A percentile compares a stretch with the other conserved stretches of the same genome.
Evolutionary conservation across 768 basidiomycete species (phyloP).

Genomic region (Tylopilus rubrobrunneus): DNA sequence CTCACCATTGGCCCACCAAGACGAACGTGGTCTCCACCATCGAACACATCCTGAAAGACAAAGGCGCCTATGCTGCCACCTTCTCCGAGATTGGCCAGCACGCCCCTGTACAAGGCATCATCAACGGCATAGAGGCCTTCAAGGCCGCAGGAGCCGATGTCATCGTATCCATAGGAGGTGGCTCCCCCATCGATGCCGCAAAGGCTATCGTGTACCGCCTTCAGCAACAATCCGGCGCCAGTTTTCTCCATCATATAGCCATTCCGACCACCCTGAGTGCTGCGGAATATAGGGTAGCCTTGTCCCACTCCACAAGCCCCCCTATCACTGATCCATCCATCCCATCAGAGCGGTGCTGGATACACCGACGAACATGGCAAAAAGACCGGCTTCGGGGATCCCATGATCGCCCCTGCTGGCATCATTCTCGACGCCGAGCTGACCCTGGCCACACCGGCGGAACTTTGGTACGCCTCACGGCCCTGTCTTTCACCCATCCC

Average conservation of each 20-base stretch:
- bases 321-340: slow-evolving; percentile 1
- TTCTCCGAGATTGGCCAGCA: slow-evolving; percentile 75
- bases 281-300: slow-evolving; percentile 64
- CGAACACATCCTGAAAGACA: slow-evolving; percentile 47
- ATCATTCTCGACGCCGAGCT: slow-evolving; percentile 77
- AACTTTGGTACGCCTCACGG: slow-evolving; percentile 53
- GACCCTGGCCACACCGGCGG: slow-evolving; percentile 67
- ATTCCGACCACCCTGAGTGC: slow-evolving; percentile 82
- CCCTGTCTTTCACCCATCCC: not conserved
- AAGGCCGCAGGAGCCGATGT: slow-evolving; percentile 57
- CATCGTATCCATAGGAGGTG: slow-evolving; percentile 74
- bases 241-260: slow-evolving; percentile 62
- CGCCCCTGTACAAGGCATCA: slow-evolving; percentile 64
- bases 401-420: slow-evolving; percentile 60
- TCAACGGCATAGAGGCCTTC: slow-evolving; percentile 51
- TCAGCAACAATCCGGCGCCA: slow-evolving; percentile 52
- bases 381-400: slow-evolving; percentile 54
- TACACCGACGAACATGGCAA: slow-evolving; percentile 66
- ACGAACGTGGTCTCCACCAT: slow-evolving; percentile 24
- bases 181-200: slow-evolving; percentile 75
- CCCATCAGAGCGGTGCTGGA: slow-evolving; percentile 56
- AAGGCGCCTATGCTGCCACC: slow-evolving; percentile 59
- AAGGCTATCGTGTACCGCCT: slow-evolving; percentile 68
- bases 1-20: slow-evolving; percentile 17
- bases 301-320: not conserved